phyloP scores from a whole-genome alignment of 768 basidiomycete genomes.

The Hygrophorus russula region DNA sequence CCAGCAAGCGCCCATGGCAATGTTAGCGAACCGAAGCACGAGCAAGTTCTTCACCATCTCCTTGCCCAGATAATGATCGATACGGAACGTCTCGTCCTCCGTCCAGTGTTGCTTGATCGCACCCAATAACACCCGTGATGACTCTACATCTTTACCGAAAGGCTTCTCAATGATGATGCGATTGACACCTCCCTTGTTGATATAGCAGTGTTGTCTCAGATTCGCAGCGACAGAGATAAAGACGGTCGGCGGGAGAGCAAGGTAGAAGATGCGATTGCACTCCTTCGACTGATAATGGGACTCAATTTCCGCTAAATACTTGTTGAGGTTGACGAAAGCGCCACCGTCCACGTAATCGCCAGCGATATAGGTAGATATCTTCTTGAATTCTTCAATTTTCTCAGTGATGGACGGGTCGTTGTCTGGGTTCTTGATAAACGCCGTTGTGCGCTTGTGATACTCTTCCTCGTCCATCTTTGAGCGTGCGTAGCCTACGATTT shows the following conservation, averaged over 20 bases:
- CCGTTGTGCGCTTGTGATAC: conserved; percentile 73
- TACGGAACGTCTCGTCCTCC: conserved; percentile 97
- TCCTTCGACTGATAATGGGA: conserved; percentile 48
- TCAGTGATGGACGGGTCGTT: conserved; percentile 45
- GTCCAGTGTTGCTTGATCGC: conserved; percentile 81
- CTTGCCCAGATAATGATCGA: conserved; percentile 99
- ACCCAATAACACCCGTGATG: conserved; percentile 65
- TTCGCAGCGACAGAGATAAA: conserved; percentile 84
- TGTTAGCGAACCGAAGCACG: conserved; percentile 90
- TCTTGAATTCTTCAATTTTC: conserved; percentile 77
- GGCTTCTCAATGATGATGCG: conserved; percentile 98
- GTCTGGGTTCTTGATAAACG: conserved; percentile 74
- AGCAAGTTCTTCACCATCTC: conserved; percentile 99
- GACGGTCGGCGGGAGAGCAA: conserved; percentile 94
- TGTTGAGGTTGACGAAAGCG: conserved; percentile 68
- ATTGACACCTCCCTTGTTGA: conserved; percentile 56
- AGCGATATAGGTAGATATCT: conserved; percentile 66
- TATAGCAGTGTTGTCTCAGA: conserved; percentile 74
- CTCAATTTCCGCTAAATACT: conserved; percentile 72
- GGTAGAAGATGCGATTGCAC: conserved; percentile 86
- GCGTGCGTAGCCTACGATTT: conserved; percentile 94
- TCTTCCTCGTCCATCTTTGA: conserved; percentile 87
- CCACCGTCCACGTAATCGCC: conserved; percentile 83
- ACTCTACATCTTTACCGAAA: conserved; percentile 90
- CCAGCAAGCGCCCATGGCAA: conserved; percentile 82